Conservation (phyloP, 495 filamentous ascomycete species). For the Annulohypoxylon stygium region DNA sequence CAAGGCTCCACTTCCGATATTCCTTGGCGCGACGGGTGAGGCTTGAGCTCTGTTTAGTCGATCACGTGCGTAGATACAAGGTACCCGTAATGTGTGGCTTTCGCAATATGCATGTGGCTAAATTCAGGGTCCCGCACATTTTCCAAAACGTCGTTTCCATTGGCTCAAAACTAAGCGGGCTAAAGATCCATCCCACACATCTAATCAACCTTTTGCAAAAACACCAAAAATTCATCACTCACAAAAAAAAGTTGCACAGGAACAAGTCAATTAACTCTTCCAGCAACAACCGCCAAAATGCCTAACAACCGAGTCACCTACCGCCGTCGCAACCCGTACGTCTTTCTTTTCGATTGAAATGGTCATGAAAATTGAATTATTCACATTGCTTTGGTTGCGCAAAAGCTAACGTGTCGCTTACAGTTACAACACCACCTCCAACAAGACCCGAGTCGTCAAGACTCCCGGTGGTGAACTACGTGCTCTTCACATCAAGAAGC, state of each 20-base stretch:
- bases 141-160: constrained; percentile 8
- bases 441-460: constrained; percentile 96
- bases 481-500: constrained; percentile 99
- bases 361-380: constrained; percentile 28
- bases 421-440: constrained; percentile 96
- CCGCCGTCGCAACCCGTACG: constrained; percentile 93
- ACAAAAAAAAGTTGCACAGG: constrained; percentile 59
- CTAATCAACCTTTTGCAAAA: constrained; percentile 29
- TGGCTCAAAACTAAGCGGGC: constrained; percentile 49
- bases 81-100: background rate
- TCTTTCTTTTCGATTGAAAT: constrained; percentile 48
- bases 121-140: background rate
- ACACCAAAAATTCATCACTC: constrained; percentile 61
- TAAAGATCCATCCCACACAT: constrained; percentile 52
- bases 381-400: constrained; percentile 20
- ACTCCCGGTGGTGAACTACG: constrained; percentile 95
- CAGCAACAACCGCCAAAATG: constrained; percentile 72
- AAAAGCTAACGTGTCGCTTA: constrained; percentile 47
- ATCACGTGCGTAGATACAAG: constrained; percentile 34
- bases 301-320: constrained; percentile 69
- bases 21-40: constrained; percentile 15
- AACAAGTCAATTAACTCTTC: constrained; percentile 57
- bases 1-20: constrained; percentile 3
- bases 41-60: background rate
- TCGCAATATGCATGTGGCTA: constrained; percentile 35